Percentiles rank a stretch among this genome's conserved stretches.
Conservation (phyloP, 306 rosid genomes). For the Vigna radiata region DNA sequence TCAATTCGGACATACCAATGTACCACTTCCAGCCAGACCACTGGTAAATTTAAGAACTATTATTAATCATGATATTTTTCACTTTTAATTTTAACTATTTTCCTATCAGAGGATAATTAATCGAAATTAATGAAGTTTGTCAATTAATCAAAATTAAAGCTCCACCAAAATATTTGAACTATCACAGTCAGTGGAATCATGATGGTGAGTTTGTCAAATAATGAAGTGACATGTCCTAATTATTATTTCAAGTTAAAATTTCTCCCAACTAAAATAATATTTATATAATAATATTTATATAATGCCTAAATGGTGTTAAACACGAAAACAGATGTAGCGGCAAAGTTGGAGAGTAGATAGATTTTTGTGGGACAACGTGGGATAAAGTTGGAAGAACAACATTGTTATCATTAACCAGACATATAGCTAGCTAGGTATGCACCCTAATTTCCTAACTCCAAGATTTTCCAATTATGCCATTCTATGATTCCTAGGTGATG, state of each 20-base stretch:
- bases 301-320: neutral
- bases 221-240: slow-evolving; percentile 41
- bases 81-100: too few relatives aligned
- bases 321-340: neutral
- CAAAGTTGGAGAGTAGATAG: slow-evolving; percentile 26
- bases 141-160: neutral
- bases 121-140: neutral
- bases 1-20: too few relatives aligned
- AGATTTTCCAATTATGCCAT: too few relatives aligned
- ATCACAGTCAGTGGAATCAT: slow-evolving; percentile 26
- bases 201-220: slow-evolving; percentile 41
- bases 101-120: neutral
- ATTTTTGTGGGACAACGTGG: slow-evolving; percentile 43
- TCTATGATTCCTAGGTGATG: slow-evolving; percentile 53
- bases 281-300: neutral
- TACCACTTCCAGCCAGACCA: too few relatives aligned
- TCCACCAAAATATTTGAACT: slow-evolving; percentile 15
- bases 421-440: too few relatives aligned
- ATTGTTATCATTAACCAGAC: slow-evolving; percentile 45
- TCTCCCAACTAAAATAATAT: neutral
- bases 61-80: too few relatives aligned
- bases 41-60: too few relatives aligned
- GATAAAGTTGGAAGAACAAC: slow-evolving; percentile 50
- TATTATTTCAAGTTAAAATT: slow-evolving; percentile 31
- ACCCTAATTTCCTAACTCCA: too few relatives aligned